These are phyloP conservation scores for Calonectria honghensis DNA, from an alignment of 2,329 filamentous ascomycete genomes.

Conservation along the genomic window DNA sequence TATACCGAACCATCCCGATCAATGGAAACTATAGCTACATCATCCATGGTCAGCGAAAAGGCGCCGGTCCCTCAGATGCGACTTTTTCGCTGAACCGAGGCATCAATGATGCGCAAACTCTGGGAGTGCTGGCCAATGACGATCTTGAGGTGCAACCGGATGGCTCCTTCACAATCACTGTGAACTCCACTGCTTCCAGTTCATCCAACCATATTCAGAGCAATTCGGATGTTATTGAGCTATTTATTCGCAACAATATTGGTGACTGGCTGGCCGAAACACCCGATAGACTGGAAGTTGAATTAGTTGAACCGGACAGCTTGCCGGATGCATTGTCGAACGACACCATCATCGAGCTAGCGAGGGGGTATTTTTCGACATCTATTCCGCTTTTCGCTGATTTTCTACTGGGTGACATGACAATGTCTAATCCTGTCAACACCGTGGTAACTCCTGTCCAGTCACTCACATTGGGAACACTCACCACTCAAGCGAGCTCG, in stretches of 20 bases:
- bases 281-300: not conserved
- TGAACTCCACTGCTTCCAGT: not conserved
- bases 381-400: not conserved
- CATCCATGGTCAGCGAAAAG: not conserved
- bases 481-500: conserved; percentile 11
- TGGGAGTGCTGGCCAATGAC: not conserved
- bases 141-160: not conserved
- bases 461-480: not conserved
- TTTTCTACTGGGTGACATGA: not conserved
- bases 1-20: not conserved
- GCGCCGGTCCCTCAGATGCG: not conserved
- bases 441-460: not conserved
- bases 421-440: not conserved
- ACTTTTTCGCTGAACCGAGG: not conserved
- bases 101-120: not conserved
- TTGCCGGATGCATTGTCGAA: not conserved
- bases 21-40: conserved; percentile 15
- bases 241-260: conserved; percentile 5
- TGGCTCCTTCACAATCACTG: not conserved
- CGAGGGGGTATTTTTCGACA: not conserved
- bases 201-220: conserved; percentile 9
- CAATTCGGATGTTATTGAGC: not conserved
- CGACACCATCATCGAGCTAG: not conserved
- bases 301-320: not conserved
- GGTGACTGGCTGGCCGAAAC: not conserved